A percentile compares a stretch with the other conserved stretches of the same genome.
phyloP scores from a whole-genome alignment of 768 basidiomycete species.

The Tulasnella sp. region DNA sequence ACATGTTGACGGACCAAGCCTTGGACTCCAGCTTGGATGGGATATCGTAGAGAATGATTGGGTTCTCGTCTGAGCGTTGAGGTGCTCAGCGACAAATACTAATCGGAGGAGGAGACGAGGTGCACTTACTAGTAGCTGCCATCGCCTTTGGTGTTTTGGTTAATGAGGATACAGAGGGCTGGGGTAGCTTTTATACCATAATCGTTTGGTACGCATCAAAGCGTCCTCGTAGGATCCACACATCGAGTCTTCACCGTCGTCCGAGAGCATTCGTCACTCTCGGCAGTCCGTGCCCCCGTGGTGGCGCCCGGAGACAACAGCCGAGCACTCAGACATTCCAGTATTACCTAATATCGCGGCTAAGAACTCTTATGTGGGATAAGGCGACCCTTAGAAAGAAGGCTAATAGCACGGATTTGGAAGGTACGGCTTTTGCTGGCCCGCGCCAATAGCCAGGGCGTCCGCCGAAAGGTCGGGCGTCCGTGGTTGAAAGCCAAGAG shows the following conservation, averaged over 20 bases:
- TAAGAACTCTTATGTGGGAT: no score
- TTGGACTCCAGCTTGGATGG: slow-evolving; percentile 19
- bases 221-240: not conserved
- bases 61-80: not conserved
- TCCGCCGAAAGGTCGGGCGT: no score
- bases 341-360: no score
- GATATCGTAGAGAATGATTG: slow-evolving; percentile 30
- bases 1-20: slow-evolving; percentile 19
- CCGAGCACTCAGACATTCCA: no score
- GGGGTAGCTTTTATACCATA: not conserved
- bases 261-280: no score
- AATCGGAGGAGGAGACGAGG: not conserved
- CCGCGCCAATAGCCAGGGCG: no score
- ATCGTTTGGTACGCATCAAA: not conserved
- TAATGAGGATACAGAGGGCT: not conserved
- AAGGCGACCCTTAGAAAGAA: no score
- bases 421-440: no score
- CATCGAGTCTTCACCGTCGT: not conserved
- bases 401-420: no score
- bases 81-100: not conserved
- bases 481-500: no score
- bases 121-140: not conserved
- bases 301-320: no score
- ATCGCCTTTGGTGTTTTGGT: not conserved
- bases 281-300: no score